Evolutionary conservation across 2,329 filamentous ascomycete genomes (phyloP).

Genomic region (Nothopassalora personata): DNA sequence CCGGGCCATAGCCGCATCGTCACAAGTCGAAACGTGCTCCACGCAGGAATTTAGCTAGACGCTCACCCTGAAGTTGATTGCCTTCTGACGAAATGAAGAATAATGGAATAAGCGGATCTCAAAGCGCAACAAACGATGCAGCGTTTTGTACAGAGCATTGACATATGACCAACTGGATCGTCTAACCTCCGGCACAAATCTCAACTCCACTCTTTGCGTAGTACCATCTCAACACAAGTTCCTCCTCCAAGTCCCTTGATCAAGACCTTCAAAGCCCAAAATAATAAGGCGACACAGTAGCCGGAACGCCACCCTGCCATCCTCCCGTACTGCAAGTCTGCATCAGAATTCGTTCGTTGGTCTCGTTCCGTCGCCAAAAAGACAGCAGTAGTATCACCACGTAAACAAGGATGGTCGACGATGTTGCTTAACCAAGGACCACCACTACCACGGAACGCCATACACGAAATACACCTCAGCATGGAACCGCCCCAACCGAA

Average conservation of each 20-base stretch:
- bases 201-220: not conserved
- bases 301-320: not conserved
- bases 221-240: not conserved
- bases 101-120: too few relatives aligned
- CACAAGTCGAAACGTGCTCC: too few relatives aligned
- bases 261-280: not conserved
- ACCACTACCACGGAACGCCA: slow-evolving; percentile 2
- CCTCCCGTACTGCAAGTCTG: not conserved
- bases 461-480: slow-evolving; percentile 1
- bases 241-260: too few relatives aligned
- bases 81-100: too few relatives aligned
- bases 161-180: not conserved
- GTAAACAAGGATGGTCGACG: not conserved
- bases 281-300: not conserved
- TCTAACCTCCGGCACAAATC: not conserved
- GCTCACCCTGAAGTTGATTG: too few relatives aligned
- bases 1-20: too few relatives aligned
- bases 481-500: not conserved
- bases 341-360: not conserved
- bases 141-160: too few relatives aligned
- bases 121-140: too few relatives aligned
- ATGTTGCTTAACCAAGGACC: slow-evolving; percentile 6
- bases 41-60: too few relatives aligned
- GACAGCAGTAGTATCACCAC: not conserved
- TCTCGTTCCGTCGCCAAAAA: not conserved